phyloP scores from a whole-genome alignment of 192 early-diverging fungal species.

The Coemansia sp. region DNA sequence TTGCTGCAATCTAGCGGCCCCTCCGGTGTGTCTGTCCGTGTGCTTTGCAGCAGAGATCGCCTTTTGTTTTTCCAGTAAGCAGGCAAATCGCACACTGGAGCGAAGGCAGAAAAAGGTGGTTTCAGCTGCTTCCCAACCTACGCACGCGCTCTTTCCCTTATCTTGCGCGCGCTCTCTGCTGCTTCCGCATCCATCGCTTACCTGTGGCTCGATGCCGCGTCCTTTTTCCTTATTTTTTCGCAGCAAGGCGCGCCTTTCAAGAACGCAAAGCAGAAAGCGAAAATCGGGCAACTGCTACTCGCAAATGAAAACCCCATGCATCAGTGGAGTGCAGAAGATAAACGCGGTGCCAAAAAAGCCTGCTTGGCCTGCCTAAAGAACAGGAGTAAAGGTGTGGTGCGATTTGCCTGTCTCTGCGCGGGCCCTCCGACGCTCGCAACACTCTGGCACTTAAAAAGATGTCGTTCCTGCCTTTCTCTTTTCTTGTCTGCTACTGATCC shows the following conservation, averaged over 20 bases:
- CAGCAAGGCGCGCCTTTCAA: constrained; percentile 8
- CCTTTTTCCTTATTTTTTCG: neutral
- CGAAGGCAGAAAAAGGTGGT: neutral
- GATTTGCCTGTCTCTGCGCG: neutral
- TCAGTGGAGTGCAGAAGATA: neutral
- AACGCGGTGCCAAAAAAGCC: neutral
- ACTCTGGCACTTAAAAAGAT: neutral
- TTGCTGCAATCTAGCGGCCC: too few species aligned
- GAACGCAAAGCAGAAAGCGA: neutral
- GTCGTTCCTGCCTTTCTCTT: neutral
- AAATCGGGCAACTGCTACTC: neutral
- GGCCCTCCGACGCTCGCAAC: neutral
- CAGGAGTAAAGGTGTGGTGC: neutral
- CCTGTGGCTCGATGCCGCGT: too few species aligned
- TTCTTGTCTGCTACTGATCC: neutral
- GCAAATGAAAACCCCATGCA: constrained; percentile 5
- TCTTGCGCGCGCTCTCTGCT: neutral
- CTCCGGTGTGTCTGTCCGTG: neutral
- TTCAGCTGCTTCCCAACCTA: neutral
- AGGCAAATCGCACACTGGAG: neutral
- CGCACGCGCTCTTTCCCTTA: neutral
- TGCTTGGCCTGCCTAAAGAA: neutral
- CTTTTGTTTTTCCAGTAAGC: neutral
- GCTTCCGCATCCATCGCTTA: too few species aligned
- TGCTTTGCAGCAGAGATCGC: neutral